A percentile compares a stretch with the other conserved stretches of the same genome.
These are phyloP conservation scores for Triticum timopheevii DNA, from an alignment of 176 grass and related monocot species.

Conservation along the genomic window DNA sequence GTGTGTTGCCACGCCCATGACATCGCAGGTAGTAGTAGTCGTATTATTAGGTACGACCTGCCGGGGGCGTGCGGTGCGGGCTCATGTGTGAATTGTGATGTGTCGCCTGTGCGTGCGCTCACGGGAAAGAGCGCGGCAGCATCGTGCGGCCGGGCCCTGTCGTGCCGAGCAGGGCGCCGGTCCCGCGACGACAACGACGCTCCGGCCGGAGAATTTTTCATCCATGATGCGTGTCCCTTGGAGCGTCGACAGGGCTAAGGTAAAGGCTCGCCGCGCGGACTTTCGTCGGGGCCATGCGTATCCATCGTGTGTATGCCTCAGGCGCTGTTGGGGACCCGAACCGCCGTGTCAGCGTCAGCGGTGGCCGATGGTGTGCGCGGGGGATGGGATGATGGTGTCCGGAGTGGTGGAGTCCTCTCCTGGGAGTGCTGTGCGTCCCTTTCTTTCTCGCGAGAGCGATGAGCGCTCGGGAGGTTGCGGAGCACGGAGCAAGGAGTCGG, in stretches of 20 bases:
- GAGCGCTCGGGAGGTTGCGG: background rate
- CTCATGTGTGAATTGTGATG: background rate
- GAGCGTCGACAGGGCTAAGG: background rate
- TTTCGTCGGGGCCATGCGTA: background rate
- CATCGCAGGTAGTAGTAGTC: background rate
- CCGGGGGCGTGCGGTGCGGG: background rate
- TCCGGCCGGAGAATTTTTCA: background rate
- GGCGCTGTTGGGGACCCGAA: background rate
- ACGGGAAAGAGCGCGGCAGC: background rate
- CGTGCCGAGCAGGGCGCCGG: background rate
- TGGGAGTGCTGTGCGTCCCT: too few relatives aligned
- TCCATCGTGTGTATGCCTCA: too few relatives aligned
- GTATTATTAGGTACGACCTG: background rate
- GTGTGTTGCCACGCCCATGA: background rate
- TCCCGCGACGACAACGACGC: background rate
- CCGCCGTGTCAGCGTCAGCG: constrained; percentile 1
- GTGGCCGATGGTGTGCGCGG: background rate
- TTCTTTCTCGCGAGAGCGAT: background rate
- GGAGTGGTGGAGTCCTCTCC: background rate
- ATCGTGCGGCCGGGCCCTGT: background rate
- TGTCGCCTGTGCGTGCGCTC: background rate
- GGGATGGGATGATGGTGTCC: background rate
- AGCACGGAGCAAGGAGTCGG: background rate
- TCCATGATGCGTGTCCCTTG: background rate
- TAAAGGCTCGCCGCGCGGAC: background rate